These are phyloP conservation scores for Lentinula guzmanii DNA, from an alignment of 768 basidiomycete genomes.

Conservation along the genomic window DNA sequence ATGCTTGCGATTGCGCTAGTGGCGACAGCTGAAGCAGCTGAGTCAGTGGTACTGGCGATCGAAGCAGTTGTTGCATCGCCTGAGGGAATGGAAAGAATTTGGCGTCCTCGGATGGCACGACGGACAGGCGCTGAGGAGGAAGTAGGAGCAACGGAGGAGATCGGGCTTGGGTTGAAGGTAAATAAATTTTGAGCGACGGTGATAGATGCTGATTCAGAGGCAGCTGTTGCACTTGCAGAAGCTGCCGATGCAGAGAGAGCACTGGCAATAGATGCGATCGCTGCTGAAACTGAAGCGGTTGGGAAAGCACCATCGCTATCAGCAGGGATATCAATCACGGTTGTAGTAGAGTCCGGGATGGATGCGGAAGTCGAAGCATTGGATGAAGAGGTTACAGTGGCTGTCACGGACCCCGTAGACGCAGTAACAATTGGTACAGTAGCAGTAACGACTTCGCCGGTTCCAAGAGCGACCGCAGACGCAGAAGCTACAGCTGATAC, in stretches of 20 bases:
- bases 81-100: neutral
- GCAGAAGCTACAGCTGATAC: neutral
- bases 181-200: neutral
- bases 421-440: neutral
- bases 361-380: neutral
- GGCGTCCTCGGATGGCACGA: neutral
- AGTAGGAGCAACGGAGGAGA: neutral
- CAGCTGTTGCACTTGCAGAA: neutral
- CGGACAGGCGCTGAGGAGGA: neutral
- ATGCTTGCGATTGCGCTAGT: neutral
- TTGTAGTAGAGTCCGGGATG: neutral
- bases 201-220: neutral
- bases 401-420: neutral
- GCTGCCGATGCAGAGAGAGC: neutral
- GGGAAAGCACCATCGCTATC: neutral
- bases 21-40: neutral
- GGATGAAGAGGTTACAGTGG: slow-evolving; percentile 1
- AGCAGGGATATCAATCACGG: neutral
- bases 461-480: neutral
- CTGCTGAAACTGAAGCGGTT: neutral
- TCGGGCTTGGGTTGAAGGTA: neutral
- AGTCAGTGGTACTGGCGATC: neutral
- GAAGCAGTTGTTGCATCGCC: neutral
- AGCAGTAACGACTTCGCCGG: neutral
- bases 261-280: neutral